Evolutionary conservation across 257 asterid species (phyloP).

Genomic region (Primulina tabacum): DNA sequence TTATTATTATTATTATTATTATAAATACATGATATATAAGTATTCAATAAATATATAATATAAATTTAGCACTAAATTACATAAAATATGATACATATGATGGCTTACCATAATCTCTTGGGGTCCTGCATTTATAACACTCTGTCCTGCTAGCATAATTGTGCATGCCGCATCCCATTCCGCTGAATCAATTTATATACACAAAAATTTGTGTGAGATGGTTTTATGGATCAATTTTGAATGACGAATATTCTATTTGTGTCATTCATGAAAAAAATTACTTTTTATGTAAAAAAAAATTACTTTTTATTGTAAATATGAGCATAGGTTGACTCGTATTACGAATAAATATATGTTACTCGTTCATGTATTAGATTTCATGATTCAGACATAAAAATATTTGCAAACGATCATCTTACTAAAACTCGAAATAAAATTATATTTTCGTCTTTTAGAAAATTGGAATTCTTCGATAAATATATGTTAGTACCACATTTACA

Average conservation of each 20-base stretch:
- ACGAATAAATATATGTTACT: too few relatives aligned
- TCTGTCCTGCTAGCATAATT: conserved; percentile 75
- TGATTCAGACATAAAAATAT: neutral
- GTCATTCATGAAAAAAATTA: too few relatives aligned
- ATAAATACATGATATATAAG: too few relatives aligned
- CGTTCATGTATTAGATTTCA: neutral
- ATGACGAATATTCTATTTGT: too few relatives aligned
- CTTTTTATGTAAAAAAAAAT: too few relatives aligned
- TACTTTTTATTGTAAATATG: too few relatives aligned
- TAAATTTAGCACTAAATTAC: neutral
- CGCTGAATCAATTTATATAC: neutral
- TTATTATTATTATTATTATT: too few relatives aligned
- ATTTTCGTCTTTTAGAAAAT: neutral
- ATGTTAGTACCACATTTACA: neutral
- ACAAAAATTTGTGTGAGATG: too few relatives aligned
- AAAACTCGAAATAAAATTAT: neutral
- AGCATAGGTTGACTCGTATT: too few relatives aligned
- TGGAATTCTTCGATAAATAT: too few relatives aligned
- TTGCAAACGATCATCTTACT: too few relatives aligned
- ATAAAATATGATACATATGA: neutral
- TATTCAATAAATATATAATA: neutral
- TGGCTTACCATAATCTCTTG: conserved; percentile 53
- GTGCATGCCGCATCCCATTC: conserved; percentile 66
- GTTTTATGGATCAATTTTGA: too few relatives aligned
- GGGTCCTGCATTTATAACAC: conserved; percentile 66